Evolutionary conservation across 139 green algal genomes (phyloP).

Genomic region (Asterochloris erici): DNA sequence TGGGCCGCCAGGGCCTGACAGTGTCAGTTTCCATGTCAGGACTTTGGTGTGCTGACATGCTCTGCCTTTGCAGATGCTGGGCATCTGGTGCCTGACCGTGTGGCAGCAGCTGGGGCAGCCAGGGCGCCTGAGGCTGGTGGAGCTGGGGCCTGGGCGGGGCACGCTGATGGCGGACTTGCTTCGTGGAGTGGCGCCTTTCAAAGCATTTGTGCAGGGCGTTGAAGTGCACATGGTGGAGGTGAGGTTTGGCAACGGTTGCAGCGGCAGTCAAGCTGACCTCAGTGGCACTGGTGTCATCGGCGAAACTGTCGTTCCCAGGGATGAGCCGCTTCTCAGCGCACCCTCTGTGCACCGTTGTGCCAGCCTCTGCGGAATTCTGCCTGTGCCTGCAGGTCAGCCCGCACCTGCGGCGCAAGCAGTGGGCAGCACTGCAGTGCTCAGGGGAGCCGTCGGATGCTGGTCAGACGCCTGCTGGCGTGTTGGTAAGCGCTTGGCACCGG

Average conservation of each 20-base stretch:
- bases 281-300: not conserved
- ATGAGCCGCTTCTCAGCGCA: not conserved
- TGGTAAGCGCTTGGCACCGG: too few relatives aligned
- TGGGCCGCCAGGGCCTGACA: too few relatives aligned
- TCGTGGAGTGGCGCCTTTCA: slow-evolving; percentile 51
- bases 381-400: not conserved
- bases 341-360: too few relatives aligned
- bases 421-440: slow-evolving; percentile 3
- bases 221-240: slow-evolving; percentile 85
- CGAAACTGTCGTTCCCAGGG: not conserved
- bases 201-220: slow-evolving; percentile 37
- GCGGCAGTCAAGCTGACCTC: not conserved
- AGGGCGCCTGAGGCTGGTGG: slow-evolving; percentile 72
- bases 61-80: slow-evolving; percentile 76
- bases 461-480: too few relatives aligned
- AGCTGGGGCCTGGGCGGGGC: slow-evolving; percentile 90
- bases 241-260: not conserved
- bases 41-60: not conserved
- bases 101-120: slow-evolving; percentile 85
- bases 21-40: too few relatives aligned
- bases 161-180: slow-evolving; percentile 97
- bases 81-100: slow-evolving; percentile 82
- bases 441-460: not conserved
- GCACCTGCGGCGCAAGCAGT: not conserved
- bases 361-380: not conserved